Evolutionary conservation across 768 basidiomycete genomes (phyloP), one percentile per base, ranked within the genome.

Genomic region (Lactarius akahatsu): DNA sequence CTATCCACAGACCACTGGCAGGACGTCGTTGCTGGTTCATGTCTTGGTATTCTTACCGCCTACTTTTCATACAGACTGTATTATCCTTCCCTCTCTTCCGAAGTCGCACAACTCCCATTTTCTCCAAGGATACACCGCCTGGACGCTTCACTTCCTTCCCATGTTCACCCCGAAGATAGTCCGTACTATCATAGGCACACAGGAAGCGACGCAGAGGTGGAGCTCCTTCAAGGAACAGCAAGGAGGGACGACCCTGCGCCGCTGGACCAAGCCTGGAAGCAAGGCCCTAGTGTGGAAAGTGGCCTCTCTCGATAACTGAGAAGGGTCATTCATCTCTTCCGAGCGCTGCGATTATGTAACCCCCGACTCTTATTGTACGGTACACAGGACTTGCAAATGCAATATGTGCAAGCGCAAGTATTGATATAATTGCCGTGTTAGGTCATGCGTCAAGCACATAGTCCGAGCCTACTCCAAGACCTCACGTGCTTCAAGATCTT

Each of bases 31-130:
- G 85, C 91, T 2, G 95, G 96, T 6, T 83, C 87, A 3, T 61
- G 89, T 34, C 79, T 98, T 9, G 96, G 96, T 15, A 78, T 90
- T 20, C 73, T 82, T 55, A 78, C 91, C 64, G 80, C 92, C 20
- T 90, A 84, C 77, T 89, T 94, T 71, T 75, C 84, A 18, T 96
- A 96, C 76, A 85, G 90, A 52, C 92, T 92, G 73, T 93, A 94
- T 76, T 94, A 89, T 72, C 91, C 90, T 23, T 79, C 84, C n/a
- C 82, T 93, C n/a, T 73, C 77, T 2, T 86, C 87, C 0, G 80
- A 84, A 23, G 72, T 80, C 41, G 86, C 85, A 3, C 89, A 94
- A 72, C 81, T 80, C n/a, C 90, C 92, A 0, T 84, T 90, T 73
- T 79, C 86, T 5, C 90, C 91, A 20, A 87, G 90, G 50, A 83